Evolutionary conservation across 2,329 filamentous ascomycete genomes (phyloP), one percentile per base, ranked within the genome.

Genomic region (Thielaviopsis cerberus): DNA sequence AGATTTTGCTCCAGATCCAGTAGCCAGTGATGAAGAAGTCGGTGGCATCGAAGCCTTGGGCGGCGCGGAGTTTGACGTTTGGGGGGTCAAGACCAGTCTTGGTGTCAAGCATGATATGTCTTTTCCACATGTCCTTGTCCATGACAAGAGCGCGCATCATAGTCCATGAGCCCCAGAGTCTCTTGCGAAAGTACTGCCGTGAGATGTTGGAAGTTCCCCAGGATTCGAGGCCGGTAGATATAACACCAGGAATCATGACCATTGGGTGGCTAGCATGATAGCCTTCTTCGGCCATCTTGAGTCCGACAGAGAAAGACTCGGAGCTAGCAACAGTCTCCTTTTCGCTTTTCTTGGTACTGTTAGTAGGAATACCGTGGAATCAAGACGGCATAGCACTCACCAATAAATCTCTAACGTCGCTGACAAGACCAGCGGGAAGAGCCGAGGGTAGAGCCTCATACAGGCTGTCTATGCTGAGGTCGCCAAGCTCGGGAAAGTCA

Each of bases 1-100:
- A 76, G 61, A 98, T 96, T 72, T 97, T 97, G 72, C 88, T 96
- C 90, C 90, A 96, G 61, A 98, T 97, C 92, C 92, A 98, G 71
- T 98, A 98, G 10, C 82, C 82, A 0, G 82, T 85, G 62, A 86
- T 85, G 70, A 94, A 92, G 73, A 98, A 98, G 71, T 98, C 92
- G 11, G 92, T 90, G 1, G 92, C 92, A 70, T 98, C 92, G 65
- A 98, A 98, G 1, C 92, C 92, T 68, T 97, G 92, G 0, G 92
- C 90, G 8, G 92, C 88, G 41, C 92, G 82, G 22, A 98, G 72
- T 72, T 97, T 97, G 65, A 97, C 81, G 13, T 83, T 82, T 0
- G 89, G 87, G 1, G 92, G 92, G 68, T 98, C 92, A 23, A 98
- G 74, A 0, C 92, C 92, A 0, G 91, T 96, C 41, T 81, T 71